Base-by-base conservation (phyloP, 441 rosid genomes). In the Adansonia gregorii region DNA sequence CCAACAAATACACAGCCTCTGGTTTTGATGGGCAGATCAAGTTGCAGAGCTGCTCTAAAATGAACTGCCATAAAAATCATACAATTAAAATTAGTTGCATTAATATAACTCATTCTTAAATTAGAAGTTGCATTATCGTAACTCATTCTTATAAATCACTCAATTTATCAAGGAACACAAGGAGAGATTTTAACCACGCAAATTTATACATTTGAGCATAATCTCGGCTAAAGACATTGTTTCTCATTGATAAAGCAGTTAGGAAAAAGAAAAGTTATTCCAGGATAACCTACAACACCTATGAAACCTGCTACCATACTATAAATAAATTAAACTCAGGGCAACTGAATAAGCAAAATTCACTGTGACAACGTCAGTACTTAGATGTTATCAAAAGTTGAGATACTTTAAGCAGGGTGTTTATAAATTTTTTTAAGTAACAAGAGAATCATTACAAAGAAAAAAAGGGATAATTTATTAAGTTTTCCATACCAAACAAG, bases 21-120 rank as follows among this genome's bases (percentile, higher is more conserved):
- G 98, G 96, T 81, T 97, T 97, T 76, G 99, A 92, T 65, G 99
- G 99, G 82, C 99, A 96, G 84, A 97, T 97, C 92, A 97, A 86
- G 87, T 95, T 96, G 90, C 99, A 96, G 67, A 97, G 98, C 88
- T 96, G 98, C 92, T 97, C 99, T 70, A 96, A 89, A 81, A 97
- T 96, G 80, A 97, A 97, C 99, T 97, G 98, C 84, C 75, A 85
- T 12, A 65, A 49, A 52, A 48, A 45, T 46, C 59, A 83, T 76
- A 86, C 61, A 83, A 80, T 76, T 79, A 79, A 85, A 67, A 82
- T 78, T 70, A 66, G 72, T 69, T 59, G 66, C n/a, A 75, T 39
- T 15, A 11, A 39, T 65, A 39, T 65, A 65, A 39, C 22, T 65
- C 69, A 64, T 15, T 39, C 8, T n/a, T 7, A 65, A 39, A 81